phyloP scores from a whole-genome alignment of 192 early-diverging fungal species.

The Backusella tuberculispora region DNA sequence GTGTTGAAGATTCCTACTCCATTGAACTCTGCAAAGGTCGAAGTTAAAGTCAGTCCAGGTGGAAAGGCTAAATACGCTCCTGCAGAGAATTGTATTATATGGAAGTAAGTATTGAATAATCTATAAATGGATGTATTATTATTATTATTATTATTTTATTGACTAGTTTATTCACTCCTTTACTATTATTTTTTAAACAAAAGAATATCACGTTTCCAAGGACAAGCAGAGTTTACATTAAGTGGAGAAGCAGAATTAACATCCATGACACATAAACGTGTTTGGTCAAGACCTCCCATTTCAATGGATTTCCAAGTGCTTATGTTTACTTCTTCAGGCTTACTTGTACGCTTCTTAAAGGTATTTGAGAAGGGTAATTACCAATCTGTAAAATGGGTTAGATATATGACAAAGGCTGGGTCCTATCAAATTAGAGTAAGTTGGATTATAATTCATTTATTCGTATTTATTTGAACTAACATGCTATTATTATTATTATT shows the following conservation, averaged over 20 bases:
- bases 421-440: slow-evolving; percentile 28
- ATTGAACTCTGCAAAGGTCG: slow-evolving; percentile 83
- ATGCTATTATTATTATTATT: background rate
- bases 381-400: slow-evolving; percentile 97
- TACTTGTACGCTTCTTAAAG: slow-evolving; percentile 97
- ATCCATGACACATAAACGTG: slow-evolving; percentile 79
- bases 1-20: slow-evolving; percentile 89
- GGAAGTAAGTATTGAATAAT: slow-evolving; percentile 73
- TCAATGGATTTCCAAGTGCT: slow-evolving; percentile 90
- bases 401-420: slow-evolving; percentile 97
- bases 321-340: slow-evolving; percentile 97
- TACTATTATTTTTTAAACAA: background rate
- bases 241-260: slow-evolving; percentile 84
- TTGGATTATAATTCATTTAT: background rate
- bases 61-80: slow-evolving; percentile 97
- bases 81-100: slow-evolving; percentile 90
- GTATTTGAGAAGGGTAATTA: slow-evolving; percentile 97
- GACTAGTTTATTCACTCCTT: background rate
- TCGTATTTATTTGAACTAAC: background rate
- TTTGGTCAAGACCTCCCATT: slow-evolving; percentile 96
- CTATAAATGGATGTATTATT: background rate
- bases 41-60: slow-evolving; percentile 69
- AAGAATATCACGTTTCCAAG: slow-evolving; percentile 91
- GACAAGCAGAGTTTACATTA: slow-evolving; percentile 83
- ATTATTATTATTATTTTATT: background rate